Evolutionary conservation across 371 early-diverging fungal species (phyloP), one percentile per base, ranked within the genome.

Genomic region (Quaeritorhiza haematococci): DNA sequence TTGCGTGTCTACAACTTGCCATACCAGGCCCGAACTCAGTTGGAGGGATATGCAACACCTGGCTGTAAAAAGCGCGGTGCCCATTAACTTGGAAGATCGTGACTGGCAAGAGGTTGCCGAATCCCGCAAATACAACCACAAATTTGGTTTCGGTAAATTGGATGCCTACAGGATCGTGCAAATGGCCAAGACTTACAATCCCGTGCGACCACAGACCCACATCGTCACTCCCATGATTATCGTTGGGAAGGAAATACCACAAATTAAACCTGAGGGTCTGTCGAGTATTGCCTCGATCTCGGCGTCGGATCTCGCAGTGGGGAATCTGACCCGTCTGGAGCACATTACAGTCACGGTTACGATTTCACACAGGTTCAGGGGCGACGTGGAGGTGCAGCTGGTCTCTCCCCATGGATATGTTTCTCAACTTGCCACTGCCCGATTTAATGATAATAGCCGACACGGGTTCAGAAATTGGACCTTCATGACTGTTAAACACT

Each of bases 1-100:
- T 15, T 27, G 7, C 1, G 21, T 58, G 8, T 33, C 10, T 26
- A 15, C 2, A 41, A 27, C 15, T 38, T 38, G n/a, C n/a, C n/a
- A n/a, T n/a, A n/a, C 13, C 3, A 45, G 64, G 1, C 94, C 95
- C 8, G 95, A 97, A 44, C 75, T 97, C 29, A 83, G 83, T 28
- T 96, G 96, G 96, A 75, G 98, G 41, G 96, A 96, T 63, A 57
- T 93, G 19, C 95, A 95, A 70, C 83, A 90, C 38, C 69, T 97
- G 10, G 74, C 86, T 21, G 84, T 96, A 2, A 76, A 83, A 3
- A 83, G 89, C 5, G 93, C 94, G 0, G 63, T 89, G 4, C 92
- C 94, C 5, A 68, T 96, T 3, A 75, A 73, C 33, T n/a, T 71
- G 5, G 63, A 73, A 13, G 69, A 76, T 53, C 17, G 53, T 17